Evolutionary conservation across 176 grass and related monocot species (phyloP).

Genomic region (Eleusine indica): DNA sequence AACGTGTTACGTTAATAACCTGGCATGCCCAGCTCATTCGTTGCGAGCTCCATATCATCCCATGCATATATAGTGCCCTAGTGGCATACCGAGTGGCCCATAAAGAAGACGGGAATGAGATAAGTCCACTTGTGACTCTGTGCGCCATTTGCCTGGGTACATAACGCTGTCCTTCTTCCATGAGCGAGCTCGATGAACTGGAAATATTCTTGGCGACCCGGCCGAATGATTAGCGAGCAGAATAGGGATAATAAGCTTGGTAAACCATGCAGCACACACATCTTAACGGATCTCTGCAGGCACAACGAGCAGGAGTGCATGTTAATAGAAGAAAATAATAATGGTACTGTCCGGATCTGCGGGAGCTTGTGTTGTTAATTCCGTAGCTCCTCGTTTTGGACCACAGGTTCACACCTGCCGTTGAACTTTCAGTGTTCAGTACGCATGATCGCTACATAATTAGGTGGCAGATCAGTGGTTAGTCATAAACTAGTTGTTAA

Average conservation of each 20-base stretch:
- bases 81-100: too few species aligned
- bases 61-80: not conserved
- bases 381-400: not conserved
- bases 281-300: not conserved
- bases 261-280: not conserved
- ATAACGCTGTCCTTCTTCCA: constrained; percentile 26
- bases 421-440: constrained; percentile 17
- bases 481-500: constrained; percentile 15
- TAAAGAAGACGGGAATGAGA: not conserved
- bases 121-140: not conserved
- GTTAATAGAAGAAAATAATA: not conserved
- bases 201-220: constrained; percentile 40
- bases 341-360: not conserved
- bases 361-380: not conserved
- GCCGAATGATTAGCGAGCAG: constrained; percentile 3
- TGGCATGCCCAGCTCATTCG: constrained; percentile 38
- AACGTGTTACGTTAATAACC: not conserved
- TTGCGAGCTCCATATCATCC: not conserved
- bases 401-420: constrained; percentile 23
- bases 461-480: not conserved
- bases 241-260: not conserved
- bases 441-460: not conserved
- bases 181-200: constrained; percentile 31
- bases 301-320: not conserved
- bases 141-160: not conserved